Conservation (phyloP, 108 stramenopile genomes). For the Cyclotella choctawhatcheeana region DNA sequence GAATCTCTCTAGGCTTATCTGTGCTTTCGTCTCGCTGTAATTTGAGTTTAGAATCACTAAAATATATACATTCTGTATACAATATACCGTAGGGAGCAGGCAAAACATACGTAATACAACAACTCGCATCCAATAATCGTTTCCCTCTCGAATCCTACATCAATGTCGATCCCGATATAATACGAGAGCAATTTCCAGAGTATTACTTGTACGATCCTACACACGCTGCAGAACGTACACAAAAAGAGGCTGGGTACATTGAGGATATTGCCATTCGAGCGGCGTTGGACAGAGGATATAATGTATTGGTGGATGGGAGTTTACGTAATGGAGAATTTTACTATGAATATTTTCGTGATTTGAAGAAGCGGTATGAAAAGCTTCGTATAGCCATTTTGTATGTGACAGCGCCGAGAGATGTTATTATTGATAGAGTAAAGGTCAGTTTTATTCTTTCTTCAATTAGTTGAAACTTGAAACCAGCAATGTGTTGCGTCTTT, state of each 20-base stretch:
- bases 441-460: slow-evolving; percentile 54
- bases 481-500: too few species aligned
- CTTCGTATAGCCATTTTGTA: slow-evolving; percentile 71
- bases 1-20: too few species aligned
- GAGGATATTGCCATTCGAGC: slow-evolving; percentile 67
- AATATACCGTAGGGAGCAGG: slow-evolving; percentile 67
- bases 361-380: slow-evolving; percentile 52
- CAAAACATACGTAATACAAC: slow-evolving; percentile 81
- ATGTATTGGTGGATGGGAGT: slow-evolving; percentile 88
- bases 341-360: slow-evolving; percentile 57
- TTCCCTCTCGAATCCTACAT: slow-evolving; percentile 88
- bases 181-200: slow-evolving; percentile 80
- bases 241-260: slow-evolving; percentile 84
- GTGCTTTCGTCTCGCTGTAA: too few species aligned
- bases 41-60: not conserved
- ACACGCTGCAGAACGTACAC: slow-evolving; percentile 76
- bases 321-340: slow-evolving; percentile 86
- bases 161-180: slow-evolving; percentile 85
- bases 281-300: slow-evolving; percentile 62
- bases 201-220: slow-evolving; percentile 73
- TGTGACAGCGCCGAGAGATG: slow-evolving; percentile 65
- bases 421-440: slow-evolving; percentile 76
- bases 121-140: slow-evolving; percentile 58
- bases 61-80: not conserved
- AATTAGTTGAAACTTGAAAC: too few species aligned